Percentiles rank a stretch among this genome's conserved stretches.
These are phyloP conservation scores for Tulasnella sp. DNA, from an alignment of 768 basidiomycete genomes.

Conservation along the genomic window DNA sequence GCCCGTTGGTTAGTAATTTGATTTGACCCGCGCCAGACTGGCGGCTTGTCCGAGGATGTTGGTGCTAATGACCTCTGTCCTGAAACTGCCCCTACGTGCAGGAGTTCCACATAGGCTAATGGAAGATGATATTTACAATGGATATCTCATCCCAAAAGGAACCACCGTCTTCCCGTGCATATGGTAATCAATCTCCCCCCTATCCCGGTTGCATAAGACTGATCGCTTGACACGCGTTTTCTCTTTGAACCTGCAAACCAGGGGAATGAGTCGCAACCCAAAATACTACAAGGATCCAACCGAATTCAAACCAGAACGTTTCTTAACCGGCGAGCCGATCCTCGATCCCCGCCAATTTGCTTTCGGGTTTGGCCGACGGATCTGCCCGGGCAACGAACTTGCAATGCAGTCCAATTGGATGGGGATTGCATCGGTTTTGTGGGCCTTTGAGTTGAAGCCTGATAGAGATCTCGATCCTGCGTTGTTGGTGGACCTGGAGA, in stretches of 20 bases:
- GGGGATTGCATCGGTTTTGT: neutral
- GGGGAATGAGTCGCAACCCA: neutral
- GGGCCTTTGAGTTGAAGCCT: neutral
- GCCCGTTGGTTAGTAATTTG: neutral
- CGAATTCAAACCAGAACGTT: conserved; percentile 25
- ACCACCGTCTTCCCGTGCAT: conserved; percentile 14
- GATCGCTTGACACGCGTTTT: neutral
- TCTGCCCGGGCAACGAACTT: conserved; percentile 15
- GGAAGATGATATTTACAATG: conserved; percentile 26
- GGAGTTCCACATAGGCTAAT: conserved; percentile 19
- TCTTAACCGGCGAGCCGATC: neutral
- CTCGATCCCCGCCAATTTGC: neutral
- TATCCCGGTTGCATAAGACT: neutral
- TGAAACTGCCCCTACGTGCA: neutral
- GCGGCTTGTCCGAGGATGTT: neutral
- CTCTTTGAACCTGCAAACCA: too few species aligned
- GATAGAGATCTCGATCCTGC: neutral
- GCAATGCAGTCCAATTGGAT: conserved; percentile 3
- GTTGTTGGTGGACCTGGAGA: neutral
- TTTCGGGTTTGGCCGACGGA: conserved; percentile 16
- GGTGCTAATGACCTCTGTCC: neutral
- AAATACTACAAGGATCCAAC: neutral
- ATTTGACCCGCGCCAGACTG: neutral
- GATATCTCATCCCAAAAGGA: conserved; percentile 20
- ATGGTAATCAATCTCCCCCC: neutral